Percentiles rank a stretch among this genome's conserved stretches.
Evolutionary conservation across 306 rosid species (phyloP).

Genomic region (Biancaea sappan): DNA sequence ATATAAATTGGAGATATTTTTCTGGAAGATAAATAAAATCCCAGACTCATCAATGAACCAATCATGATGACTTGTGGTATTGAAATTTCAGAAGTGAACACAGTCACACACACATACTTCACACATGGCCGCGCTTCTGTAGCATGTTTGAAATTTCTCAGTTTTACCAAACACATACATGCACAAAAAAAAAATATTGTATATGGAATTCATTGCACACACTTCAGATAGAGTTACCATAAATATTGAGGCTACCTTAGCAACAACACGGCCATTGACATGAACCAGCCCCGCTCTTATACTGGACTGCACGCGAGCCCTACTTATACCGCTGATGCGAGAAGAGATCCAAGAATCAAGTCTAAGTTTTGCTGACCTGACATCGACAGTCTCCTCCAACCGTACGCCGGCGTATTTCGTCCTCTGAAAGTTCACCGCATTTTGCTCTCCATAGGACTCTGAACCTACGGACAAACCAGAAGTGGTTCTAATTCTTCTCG

Average conservation of each 20-base stretch:
- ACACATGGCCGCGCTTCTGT: neutral
- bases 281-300: conserved; percentile 71
- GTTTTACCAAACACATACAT: neutral
- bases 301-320: conserved; percentile 72
- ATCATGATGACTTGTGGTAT: neutral
- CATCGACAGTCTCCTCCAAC: conserved; percentile 32
- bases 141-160: neutral
- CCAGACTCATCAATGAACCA: conserved; percentile 17
- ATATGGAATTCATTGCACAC: neutral
- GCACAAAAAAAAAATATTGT: neutral
- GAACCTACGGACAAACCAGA: neutral
- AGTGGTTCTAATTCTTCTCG: neutral
- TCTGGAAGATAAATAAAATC: conserved; percentile 9
- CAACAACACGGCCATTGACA: conserved; percentile 74
- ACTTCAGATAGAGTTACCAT: neutral
- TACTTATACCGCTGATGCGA: conserved; percentile 30
- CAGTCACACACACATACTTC: neutral
- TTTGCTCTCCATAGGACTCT: conserved; percentile 13
- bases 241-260: conserved; percentile 43
- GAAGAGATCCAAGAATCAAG: conserved; percentile 85
- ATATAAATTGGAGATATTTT: neutral
- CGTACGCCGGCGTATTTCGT: conserved; percentile 59
- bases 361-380: conserved; percentile 59
- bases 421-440: conserved; percentile 24
- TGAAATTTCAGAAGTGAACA: neutral